Conservation (phyloP, 495 filamentous ascomycete genomes). For the Neurospora sp. region DNA sequence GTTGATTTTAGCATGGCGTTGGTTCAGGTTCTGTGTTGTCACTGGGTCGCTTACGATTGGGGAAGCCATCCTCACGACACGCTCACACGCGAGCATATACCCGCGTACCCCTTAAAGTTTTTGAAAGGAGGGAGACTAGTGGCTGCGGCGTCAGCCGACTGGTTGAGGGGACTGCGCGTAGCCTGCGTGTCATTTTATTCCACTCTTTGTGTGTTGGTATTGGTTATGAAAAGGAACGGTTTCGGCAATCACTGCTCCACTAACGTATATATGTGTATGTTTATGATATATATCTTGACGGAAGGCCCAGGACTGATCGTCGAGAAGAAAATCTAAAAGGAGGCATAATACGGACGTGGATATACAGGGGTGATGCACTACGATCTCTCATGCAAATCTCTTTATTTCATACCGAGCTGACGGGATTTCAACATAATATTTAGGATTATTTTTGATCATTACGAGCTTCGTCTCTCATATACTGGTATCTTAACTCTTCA, state of each 20-base stretch:
- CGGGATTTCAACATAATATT: neutral
- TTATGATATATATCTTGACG: neutral
- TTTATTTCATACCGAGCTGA: neutral
- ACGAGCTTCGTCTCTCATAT: neutral
- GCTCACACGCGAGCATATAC: neutral
- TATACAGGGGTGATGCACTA: neutral
- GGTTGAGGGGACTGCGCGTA: neutral
- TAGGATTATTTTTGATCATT: neutral
- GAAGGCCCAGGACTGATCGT: neutral
- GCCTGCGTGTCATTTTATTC: neutral
- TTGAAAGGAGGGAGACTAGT: neutral
- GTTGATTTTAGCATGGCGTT: conserved; percentile 3
- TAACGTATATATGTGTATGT: neutral
- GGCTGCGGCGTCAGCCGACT: neutral
- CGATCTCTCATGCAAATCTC: neutral
- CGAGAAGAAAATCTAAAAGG: neutral
- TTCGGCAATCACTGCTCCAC: neutral
- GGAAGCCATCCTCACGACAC: neutral
- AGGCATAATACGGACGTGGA: neutral
- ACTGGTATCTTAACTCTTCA: neutral
- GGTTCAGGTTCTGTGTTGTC: neutral
- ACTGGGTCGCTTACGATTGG: neutral
- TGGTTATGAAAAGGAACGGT: neutral
- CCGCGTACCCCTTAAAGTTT: neutral
- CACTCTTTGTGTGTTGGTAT: neutral